Base-by-base conservation (phyloP, 2,329 filamentous ascomycete species). In the Daldinia sp. region DNA sequence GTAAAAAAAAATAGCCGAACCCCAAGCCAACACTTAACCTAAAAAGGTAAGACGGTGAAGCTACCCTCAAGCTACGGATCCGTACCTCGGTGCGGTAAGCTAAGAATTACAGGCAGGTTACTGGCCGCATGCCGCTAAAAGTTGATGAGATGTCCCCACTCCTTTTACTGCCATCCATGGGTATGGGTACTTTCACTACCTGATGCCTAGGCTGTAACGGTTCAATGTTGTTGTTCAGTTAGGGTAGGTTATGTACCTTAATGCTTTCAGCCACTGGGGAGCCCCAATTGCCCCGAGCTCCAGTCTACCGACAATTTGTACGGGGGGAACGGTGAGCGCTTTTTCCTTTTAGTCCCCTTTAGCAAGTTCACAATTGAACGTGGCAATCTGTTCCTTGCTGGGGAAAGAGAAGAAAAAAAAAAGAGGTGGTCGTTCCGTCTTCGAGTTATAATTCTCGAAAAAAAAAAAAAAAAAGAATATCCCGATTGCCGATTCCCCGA, bases 321-420 rank as follows among this genome's bases (percentile, higher is more conserved):
- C 35, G 53, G 53, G 28, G 28, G 50, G 50, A 18, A 37, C 33
- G 50, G 44, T 33, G 30, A 56, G 60, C 42, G 39, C 20, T 41
- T 57, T 57, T 63, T 42, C 20, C 53, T 37, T 42, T 57, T 56
- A 41, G 33, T 54, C 30, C 15, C 53, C 35, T n/a, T 37, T 39
- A 56, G 53, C 33, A 62, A 62, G 73, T 74, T 74, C 74, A 56
- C 67, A 67, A 67, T 60, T 28, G 50, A 56, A 66, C 67, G 60
- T 69, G 63, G 75, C 75, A 76, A 74, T 71, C 69, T 73, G 70
- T 73, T 69, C 72, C 63, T 65, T 66, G 42, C 51, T 60, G n/a
- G 33, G 10, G 33, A 9, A 37, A 60, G 51, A 42, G 48, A 44
- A 42, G 3, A 6, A 35, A 39, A 35, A 56, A 42, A 26, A 26